Evolutionary conservation across 345 rosid species (phyloP).

Genomic region (Capsella bursapastoris): DNA sequence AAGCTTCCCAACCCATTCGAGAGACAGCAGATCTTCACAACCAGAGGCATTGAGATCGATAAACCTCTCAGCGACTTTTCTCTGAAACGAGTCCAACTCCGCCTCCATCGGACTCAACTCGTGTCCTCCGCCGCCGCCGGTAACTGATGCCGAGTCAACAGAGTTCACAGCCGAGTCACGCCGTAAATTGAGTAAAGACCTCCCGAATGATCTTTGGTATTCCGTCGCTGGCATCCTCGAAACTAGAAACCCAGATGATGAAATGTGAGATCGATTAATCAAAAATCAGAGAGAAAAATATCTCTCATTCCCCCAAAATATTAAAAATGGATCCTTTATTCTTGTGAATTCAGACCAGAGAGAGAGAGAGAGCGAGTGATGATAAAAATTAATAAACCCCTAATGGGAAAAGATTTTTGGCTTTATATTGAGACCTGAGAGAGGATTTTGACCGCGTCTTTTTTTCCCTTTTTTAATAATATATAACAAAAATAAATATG

Average conservation of each 20-base stretch:
- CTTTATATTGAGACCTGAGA: constrained; percentile 24
- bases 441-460: constrained; percentile 32
- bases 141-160: constrained; percentile 23
- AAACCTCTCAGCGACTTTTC: constrained; percentile 57
- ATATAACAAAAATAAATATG: no score
- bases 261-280: constrained; percentile 13
- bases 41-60: constrained; percentile 47
- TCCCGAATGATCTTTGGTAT: constrained; percentile 53
- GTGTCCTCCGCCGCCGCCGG: constrained; percentile 8
- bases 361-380: neutral
- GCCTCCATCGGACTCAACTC: constrained; percentile 44
- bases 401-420: constrained; percentile 9
- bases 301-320: neutral
- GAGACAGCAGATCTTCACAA: constrained; percentile 52
- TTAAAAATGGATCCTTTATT: neutral
- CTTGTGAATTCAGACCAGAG: neutral
- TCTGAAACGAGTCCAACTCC: constrained; percentile 68
- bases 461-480: neutral
- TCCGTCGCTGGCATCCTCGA: constrained; percentile 63
- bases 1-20: constrained; percentile 65
- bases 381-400: constrained; percentile 12
- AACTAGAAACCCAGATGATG: neutral
- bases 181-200: constrained; percentile 52
- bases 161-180: constrained; percentile 52
- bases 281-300: neutral